A percentile compares a stretch with the other conserved stretches of the same genome.
phyloP scores from a whole-genome alignment of 75 land plant species.

The Cryptomeria japonica region DNA sequence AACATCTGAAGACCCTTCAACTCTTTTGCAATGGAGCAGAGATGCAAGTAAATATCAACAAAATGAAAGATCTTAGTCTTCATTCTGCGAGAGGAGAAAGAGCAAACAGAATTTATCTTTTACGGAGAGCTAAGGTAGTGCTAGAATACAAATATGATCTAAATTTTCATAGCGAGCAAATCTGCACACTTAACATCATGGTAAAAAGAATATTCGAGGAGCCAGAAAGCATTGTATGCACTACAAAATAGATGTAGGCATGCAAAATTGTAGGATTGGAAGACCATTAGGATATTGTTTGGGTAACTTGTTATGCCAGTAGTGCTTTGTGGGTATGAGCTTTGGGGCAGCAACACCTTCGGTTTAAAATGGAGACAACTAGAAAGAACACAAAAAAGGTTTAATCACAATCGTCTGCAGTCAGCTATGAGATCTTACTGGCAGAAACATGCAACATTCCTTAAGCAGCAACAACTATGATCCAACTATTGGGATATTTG shows the following conservation, averaged over 20 bases:
- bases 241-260: neutral
- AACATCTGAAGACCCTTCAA: neutral
- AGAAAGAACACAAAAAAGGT: neutral
- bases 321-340: neutral
- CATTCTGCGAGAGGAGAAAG: neutral
- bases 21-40: neutral
- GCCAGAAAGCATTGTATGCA: neutral
- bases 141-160: neutral
- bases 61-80: neutral
- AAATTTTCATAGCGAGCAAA: neutral
- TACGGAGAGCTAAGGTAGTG: neutral
- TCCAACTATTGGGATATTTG: neutral
- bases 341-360: neutral
- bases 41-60: neutral
- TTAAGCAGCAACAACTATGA: neutral
- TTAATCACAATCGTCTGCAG: neutral
- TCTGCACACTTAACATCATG: neutral
- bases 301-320: neutral
- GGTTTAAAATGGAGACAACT: neutral
- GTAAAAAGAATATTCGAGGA: neutral
- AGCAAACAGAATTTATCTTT: too few species aligned
- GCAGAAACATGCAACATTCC: neutral
- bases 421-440: neutral
- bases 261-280: neutral
- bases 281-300: neutral